Percentiles rank a stretch among this genome's conserved stretches.
Conservation (phyloP, 2,329 filamentous ascomycete genomes). For the Cladosporium sp. region DNA sequence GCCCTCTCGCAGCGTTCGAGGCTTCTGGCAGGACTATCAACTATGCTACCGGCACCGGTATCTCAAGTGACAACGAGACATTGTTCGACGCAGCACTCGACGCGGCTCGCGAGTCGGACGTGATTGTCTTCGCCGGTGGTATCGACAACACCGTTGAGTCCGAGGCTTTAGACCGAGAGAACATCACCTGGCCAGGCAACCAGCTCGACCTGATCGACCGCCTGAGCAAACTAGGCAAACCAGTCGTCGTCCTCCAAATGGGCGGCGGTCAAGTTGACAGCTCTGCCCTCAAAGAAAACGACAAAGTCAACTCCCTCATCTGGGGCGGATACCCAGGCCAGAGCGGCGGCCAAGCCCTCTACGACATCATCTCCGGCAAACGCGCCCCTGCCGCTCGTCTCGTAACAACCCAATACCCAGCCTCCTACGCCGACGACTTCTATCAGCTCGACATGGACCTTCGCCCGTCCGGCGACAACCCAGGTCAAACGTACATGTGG, state of each 20-base stretch:
- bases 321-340: slow-evolving; percentile 52
- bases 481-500: slow-evolving; percentile 51
- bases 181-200: slow-evolving; percentile 47
- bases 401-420: slow-evolving; percentile 41
- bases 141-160: slow-evolving; percentile 46
- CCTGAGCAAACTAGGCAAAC: slow-evolving; percentile 42
- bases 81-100: slow-evolving; percentile 25
- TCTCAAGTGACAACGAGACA: slow-evolving; percentile 25
- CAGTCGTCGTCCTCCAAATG: slow-evolving; percentile 41
- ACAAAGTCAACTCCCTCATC: slow-evolving; percentile 45
- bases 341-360: slow-evolving; percentile 45
- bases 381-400: slow-evolving; percentile 47
- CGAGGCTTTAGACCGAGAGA: slow-evolving; percentile 45
- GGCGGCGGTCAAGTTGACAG: slow-evolving; percentile 50
- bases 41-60: slow-evolving; percentile 27
- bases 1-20: slow-evolving; percentile 28
- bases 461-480: slow-evolving; percentile 39
- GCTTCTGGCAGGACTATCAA: slow-evolving; percentile 21
- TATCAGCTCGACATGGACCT: slow-evolving; percentile 35
- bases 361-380: slow-evolving; percentile 47
- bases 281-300: slow-evolving; percentile 42
- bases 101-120: slow-evolving; percentile 27
- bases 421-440: slow-evolving; percentile 40
- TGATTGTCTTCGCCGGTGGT: slow-evolving; percentile 30
- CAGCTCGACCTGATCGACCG: slow-evolving; percentile 45